These are phyloP conservation scores for Arxiozyma telluris DNA, from an alignment of 1,139 yeast species.

Conservation along the genomic window DNA sequence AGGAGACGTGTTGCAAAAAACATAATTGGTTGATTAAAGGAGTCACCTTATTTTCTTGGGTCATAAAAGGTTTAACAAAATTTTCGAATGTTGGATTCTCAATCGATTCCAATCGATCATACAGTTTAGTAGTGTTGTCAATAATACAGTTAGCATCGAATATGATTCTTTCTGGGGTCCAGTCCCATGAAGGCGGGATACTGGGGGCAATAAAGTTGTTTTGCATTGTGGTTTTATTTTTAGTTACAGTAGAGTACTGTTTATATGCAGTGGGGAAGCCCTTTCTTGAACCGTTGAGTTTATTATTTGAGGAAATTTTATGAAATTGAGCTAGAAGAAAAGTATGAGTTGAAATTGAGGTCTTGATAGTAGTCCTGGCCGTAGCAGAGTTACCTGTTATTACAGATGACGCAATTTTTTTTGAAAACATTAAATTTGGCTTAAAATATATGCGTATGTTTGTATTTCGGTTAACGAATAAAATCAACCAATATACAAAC, in stretches of 20 bases:
- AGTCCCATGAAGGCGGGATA: constrained; percentile 53
- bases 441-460: too few relatives aligned
- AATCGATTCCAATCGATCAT: constrained; percentile 46
- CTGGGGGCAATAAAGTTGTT: constrained; percentile 27
- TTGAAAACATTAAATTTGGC: not conserved
- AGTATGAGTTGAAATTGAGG: not conserved
- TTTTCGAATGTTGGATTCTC: constrained; percentile 47
- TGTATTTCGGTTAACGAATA: too few relatives aligned
- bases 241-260: not conserved
- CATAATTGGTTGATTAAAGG: constrained; percentile 43
- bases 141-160: constrained; percentile 40
- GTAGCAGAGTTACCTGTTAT: not conserved
- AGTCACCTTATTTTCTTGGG: constrained; percentile 40
- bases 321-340: not conserved
- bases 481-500: not conserved
- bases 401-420: not conserved
- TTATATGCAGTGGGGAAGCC: not conserved
- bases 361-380: not conserved
- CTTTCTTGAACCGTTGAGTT: not conserved
- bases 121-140: constrained; percentile 37
- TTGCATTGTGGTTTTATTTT: not conserved
- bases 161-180: constrained; percentile 44
- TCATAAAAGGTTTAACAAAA: constrained; percentile 45
- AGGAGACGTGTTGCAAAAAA: constrained; percentile 63
- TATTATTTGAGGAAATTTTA: not conserved